These are phyloP conservation scores for Penicillium glabrum DNA, from an alignment of 2,329 filamentous ascomycete species.

Conservation along the genomic window DNA sequence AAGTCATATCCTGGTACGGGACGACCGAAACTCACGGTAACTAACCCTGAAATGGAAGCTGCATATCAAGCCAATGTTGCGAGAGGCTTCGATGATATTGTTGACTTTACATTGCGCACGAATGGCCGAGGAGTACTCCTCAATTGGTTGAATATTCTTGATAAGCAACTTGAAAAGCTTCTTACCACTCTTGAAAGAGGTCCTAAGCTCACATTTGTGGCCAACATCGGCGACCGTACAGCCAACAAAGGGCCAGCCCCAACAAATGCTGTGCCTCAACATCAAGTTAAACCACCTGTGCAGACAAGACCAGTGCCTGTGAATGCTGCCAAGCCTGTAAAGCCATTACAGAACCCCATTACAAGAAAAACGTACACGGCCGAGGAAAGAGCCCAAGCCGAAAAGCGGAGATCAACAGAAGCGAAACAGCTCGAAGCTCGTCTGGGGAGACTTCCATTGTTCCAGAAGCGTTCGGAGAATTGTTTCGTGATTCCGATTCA, in stretches of 20 bases:
- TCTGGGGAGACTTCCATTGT: constrained; percentile 66
- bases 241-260: constrained; percentile 28
- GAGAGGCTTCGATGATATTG: constrained; percentile 67
- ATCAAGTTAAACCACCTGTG: not conserved
- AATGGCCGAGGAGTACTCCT: constrained; percentile 56
- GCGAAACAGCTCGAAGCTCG: constrained; percentile 72
- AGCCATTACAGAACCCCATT: constrained; percentile 20
- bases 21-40: constrained; percentile 61
- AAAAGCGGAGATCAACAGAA: constrained; percentile 63
- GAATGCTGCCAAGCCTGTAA: not conserved
- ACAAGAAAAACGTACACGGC: constrained; percentile 54
- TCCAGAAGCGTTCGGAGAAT: constrained; percentile 67
- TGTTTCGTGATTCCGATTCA: constrained; percentile 71
- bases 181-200: constrained; percentile 68
- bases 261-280: not conserved
- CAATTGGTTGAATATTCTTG: constrained; percentile 66
- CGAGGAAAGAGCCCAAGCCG: constrained; percentile 63
- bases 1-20: constrained; percentile 57
- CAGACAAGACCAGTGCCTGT: not conserved
- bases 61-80: constrained; percentile 77
- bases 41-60: constrained; percentile 68
- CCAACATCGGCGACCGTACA: constrained; percentile 50
- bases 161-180: constrained; percentile 69
- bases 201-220: constrained; percentile 69
- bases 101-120: constrained; percentile 51